Conservation (phyloP, 2,329 filamentous ascomycete genomes). For the Claviceps sp. region DNA sequence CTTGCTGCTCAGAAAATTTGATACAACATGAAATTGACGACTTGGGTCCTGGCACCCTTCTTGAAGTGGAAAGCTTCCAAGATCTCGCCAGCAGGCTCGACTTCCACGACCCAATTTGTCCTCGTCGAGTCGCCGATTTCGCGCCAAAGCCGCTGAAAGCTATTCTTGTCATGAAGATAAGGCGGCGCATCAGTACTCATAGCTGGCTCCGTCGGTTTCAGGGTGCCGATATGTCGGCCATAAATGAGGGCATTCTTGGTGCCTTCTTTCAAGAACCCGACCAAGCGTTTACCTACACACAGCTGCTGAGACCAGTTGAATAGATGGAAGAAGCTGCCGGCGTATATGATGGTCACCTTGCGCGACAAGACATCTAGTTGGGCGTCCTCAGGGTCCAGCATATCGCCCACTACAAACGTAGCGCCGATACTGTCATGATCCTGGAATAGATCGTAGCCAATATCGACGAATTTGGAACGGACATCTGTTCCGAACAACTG, state of each 20-base stretch:
- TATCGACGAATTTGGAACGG: constrained; percentile 35
- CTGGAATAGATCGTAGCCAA: constrained; percentile 52
- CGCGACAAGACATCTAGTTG: constrained; percentile 22
- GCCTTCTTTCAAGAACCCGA: constrained; percentile 30
- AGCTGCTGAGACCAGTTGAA: constrained; percentile 35
- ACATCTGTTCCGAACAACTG: constrained; percentile 38
- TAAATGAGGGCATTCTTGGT: constrained; percentile 34
- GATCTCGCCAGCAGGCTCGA: constrained; percentile 19
- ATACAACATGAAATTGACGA: constrained; percentile 22
- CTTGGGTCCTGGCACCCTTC: constrained; percentile 11
- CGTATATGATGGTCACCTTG: constrained; percentile 34
- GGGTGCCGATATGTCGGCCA: constrained; percentile 35
- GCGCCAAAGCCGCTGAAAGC: constrained; percentile 41
- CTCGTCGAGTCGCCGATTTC: constrained; percentile 35
- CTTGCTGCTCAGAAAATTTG: constrained; percentile 14
- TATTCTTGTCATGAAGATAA: constrained; percentile 35
- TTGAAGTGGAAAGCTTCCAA: constrained; percentile 12
- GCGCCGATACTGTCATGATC: constrained; percentile 35
- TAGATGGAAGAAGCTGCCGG: constrained; percentile 36
- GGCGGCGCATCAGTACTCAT: constrained; percentile 13
- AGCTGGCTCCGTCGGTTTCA: constrained; percentile 12
- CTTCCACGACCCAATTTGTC: constrained; percentile 34
- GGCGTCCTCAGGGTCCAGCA: constrained; percentile 28
- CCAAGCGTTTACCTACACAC: constrained; percentile 28
- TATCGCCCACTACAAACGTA: constrained; percentile 37